Percentiles rank a stretch among this genome's conserved stretches.
phyloP scores from a whole-genome alignment of 2,329 filamentous ascomycete species.

The Sclerotinia minor region DNA sequence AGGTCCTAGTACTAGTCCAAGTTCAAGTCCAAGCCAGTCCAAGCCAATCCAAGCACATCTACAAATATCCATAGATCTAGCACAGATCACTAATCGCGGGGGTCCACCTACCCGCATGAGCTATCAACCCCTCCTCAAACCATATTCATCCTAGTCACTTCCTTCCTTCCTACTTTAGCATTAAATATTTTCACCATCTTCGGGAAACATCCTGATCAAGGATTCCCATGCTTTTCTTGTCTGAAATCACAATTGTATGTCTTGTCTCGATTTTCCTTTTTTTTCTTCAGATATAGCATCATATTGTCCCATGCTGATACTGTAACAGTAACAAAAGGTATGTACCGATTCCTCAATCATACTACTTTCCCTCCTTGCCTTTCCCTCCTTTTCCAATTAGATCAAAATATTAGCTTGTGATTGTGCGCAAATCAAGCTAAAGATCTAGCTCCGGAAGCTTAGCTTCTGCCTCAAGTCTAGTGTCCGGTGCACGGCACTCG shows the following conservation, averaged over 20 bases:
- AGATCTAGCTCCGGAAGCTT: neutral
- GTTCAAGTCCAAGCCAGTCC: neutral
- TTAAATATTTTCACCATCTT: neutral
- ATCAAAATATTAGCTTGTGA: neutral
- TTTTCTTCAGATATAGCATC: neutral
- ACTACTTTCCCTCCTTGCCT: neutral
- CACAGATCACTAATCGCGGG: conserved; percentile 13
- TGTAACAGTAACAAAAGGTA: neutral
- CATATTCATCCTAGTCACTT: neutral
- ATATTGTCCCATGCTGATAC: neutral
- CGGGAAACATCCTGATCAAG: conserved; percentile 10
- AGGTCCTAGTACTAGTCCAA: too few relatives aligned
- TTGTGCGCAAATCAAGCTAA: conserved; percentile 5
- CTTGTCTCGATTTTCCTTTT: neutral
- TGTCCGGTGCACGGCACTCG: neutral
- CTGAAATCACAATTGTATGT: neutral
- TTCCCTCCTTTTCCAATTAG: neutral
- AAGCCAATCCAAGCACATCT: conserved; percentile 1
- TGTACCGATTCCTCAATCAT: neutral
- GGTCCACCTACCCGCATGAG: conserved; percentile 5
- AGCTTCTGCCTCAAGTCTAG: conserved; percentile 1
- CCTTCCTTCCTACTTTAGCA: neutral
- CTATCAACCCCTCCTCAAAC: conserved; percentile 1
- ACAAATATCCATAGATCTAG: neutral
- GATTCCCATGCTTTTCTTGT: neutral